These are phyloP conservation scores for Epichloe glyceriae DNA, from an alignment of 2,329 filamentous ascomycete species.

Conservation along the genomic window DNA sequence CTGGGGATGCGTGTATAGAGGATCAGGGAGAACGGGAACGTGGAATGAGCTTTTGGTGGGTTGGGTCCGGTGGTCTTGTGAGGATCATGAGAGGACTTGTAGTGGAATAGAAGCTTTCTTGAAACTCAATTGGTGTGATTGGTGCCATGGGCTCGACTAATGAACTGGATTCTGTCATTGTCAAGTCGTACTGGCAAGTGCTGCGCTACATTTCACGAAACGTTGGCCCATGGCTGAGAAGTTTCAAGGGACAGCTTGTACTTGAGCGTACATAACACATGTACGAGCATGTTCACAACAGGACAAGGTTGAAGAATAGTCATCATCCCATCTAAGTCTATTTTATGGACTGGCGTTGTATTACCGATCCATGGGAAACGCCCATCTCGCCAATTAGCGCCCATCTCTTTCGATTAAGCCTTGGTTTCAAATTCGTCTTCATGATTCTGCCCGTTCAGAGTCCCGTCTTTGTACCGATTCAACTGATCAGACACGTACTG, in stretches of 20 bases:
- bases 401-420: conserved; percentile 9
- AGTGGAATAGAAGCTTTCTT: neutral
- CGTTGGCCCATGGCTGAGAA: too few species aligned
- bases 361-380: neutral
- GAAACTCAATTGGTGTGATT: neutral
- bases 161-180: too few species aligned
- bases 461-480: conserved; percentile 43
- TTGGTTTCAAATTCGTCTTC: conserved; percentile 37
- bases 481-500: conserved; percentile 75
- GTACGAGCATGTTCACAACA: too few species aligned
- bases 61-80: too few species aligned
- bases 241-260: too few species aligned
- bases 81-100: neutral
- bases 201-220: too few species aligned
- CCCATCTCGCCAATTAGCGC: neutral
- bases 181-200: too few species aligned
- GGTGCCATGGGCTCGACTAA: neutral
- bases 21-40: too few species aligned
- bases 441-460: conserved; percentile 13
- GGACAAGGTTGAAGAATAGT: too few species aligned
- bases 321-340: neutral
- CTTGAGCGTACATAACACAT: too few species aligned
- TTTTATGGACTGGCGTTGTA: neutral
- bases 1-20: too few species aligned
- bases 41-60: too few species aligned